Evolutionary conservation across 169 alveolate genomes (phyloP).

Genomic region (Plasmodium vinckei): DNA sequence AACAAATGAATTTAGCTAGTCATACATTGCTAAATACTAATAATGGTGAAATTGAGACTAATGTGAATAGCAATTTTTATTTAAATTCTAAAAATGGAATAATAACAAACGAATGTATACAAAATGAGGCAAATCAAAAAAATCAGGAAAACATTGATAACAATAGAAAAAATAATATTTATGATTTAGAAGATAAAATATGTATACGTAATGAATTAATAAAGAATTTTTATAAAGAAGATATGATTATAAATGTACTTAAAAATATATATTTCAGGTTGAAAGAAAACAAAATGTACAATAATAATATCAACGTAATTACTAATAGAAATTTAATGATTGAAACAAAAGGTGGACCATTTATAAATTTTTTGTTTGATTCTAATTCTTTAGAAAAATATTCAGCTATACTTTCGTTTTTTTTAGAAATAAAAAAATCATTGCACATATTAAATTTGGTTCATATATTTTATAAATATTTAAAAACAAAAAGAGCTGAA

Average conservation of each 20-base stretch:
- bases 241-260: slow-evolving; percentile 25
- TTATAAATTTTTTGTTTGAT: slow-evolving; percentile 62
- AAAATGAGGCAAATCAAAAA: too few species aligned
- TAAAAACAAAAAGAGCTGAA: slow-evolving; percentile 17
- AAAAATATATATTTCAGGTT: slow-evolving; percentile 60
- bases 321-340: slow-evolving; percentile 66
- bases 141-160: too few species aligned
- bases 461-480: slow-evolving; percentile 75
- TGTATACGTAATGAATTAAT: slow-evolving; percentile 19
- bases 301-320: slow-evolving; percentile 58
- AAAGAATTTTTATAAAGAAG: slow-evolving; percentile 51
- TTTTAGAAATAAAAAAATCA: slow-evolving; percentile 74
- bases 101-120: too few species aligned
- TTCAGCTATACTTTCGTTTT: slow-evolving; percentile 68
- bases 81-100: too few species aligned
- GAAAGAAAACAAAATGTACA: slow-evolving; percentile 67
- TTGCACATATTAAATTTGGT: slow-evolving; percentile 73
- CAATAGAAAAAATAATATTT: too few species aligned
- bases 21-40: too few species aligned
- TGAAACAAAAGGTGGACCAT: slow-evolving; percentile 57
- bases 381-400: slow-evolving; percentile 60
- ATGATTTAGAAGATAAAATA: not conserved
- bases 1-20: too few species aligned
- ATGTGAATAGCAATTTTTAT: too few species aligned
- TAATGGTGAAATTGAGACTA: too few species aligned